Conservation (phyloP, 1,284 basidiomycete genomes). For the Puccinia triticina region DNA sequence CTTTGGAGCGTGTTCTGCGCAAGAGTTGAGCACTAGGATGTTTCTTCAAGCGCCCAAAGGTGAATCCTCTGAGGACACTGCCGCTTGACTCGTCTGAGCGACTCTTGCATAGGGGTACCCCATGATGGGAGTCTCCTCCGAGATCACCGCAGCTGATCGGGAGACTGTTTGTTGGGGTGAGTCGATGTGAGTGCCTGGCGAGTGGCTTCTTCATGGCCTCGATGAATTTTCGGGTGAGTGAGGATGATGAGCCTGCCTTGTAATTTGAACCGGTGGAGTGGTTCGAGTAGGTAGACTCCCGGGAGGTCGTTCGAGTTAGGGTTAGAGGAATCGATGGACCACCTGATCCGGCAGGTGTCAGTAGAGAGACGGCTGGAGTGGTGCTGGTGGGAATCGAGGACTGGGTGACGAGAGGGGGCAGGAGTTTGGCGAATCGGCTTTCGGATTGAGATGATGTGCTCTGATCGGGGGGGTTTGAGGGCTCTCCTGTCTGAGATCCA, state of each 20-base stretch:
- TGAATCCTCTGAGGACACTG: background rate
- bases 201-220: slow-evolving; percentile 39
- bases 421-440: background rate
- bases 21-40: slow-evolving; percentile 18
- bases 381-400: background rate
- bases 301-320: slow-evolving; percentile 14
- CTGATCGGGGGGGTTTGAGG: background rate
- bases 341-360: slow-evolving; percentile 1
- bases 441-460: background rate
- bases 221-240: slow-evolving; percentile 31
- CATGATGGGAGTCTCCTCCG: background rate
- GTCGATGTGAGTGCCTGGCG: background rate
- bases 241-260: background rate
- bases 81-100: slow-evolving; percentile 26
- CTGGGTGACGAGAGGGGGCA: slow-evolving; percentile 21
- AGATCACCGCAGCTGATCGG: background rate
- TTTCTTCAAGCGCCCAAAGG: slow-evolving; percentile 1
- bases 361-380: background rate
- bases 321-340: background rate
- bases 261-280: background rate
- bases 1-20: slow-evolving; percentile 29
- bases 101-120: slow-evolving; percentile 8
- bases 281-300: slow-evolving; percentile 19
- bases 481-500: background rate
- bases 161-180: slow-evolving; percentile 23